Conservation (phyloP, 192 early-diverging fungal genomes). For the Podila epigama region DNA sequence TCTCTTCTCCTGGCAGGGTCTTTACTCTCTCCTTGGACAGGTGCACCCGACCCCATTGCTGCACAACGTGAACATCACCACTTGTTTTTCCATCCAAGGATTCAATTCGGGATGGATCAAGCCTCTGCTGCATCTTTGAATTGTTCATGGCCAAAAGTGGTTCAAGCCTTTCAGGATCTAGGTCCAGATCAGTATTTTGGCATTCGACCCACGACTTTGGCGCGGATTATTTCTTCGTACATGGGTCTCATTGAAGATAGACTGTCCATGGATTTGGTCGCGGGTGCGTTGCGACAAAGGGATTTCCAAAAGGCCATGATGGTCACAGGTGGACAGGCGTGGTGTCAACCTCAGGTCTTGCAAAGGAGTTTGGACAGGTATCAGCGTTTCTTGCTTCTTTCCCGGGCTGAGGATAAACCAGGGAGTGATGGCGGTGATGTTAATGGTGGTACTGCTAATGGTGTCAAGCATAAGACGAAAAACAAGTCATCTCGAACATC, state of each 20-base stretch:
- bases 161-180: conserved; percentile 40
- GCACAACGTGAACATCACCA: conserved; percentile 39
- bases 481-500: too few relatives aligned
- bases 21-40: conserved; percentile 33
- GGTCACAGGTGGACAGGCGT: conserved; percentile 40
- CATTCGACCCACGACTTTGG: conserved; percentile 31
- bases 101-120: conserved; percentile 39
- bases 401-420: conserved; percentile 22
- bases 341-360: conserved; percentile 44
- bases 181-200: conserved; percentile 46
- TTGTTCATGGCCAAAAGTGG: conserved; percentile 41
- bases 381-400: conserved; percentile 33
- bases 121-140: conserved; percentile 35
- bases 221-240: conserved; percentile 37
- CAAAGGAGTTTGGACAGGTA: conserved; percentile 33
- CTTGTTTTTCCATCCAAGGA: conserved; percentile 46
- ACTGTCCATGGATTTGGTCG: conserved; percentile 34
- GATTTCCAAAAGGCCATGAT: conserved; percentile 52
- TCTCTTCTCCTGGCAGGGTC: conserved; percentile 39
- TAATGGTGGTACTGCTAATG: too few relatives aligned
- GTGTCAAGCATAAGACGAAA: too few relatives aligned
- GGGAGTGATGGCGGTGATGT: neutral
- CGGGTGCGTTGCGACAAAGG: conserved; percentile 31
- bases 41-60: conserved; percentile 11
- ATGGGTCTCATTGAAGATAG: conserved; percentile 30